phyloP scores from a whole-genome alignment of 306 rosid genomes.

The Urtica urens region DNA sequence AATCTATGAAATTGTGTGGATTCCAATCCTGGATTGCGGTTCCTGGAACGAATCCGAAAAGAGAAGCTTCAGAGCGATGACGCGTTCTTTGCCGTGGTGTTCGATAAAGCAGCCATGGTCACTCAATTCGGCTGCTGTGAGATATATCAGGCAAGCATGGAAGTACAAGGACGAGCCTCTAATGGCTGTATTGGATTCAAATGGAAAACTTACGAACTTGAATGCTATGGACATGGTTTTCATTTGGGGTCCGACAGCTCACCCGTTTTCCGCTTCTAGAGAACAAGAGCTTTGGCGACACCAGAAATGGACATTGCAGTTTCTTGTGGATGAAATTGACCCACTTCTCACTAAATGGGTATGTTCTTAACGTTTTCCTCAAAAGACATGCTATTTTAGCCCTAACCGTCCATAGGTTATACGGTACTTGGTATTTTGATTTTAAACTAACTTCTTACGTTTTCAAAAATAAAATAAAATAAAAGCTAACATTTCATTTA shows the following conservation, averaged over 20 bases:
- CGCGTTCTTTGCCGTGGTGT: constrained; percentile 45
- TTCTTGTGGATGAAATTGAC: constrained; percentile 32
- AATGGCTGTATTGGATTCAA: constrained; percentile 42
- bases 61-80: constrained; percentile 19
- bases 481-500: too few relatives aligned
- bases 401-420: too few relatives aligned
- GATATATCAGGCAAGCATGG: constrained; percentile 36
- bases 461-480: too few relatives aligned
- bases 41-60: constrained; percentile 49
- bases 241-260: constrained; percentile 39
- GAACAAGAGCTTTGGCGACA: constrained; percentile 44
- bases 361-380: too few relatives aligned
- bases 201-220: constrained; percentile 35
- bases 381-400: too few relatives aligned
- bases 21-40: constrained; percentile 42
- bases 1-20: constrained; percentile 43
- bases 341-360: constrained; percentile 44
- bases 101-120: constrained; percentile 39
- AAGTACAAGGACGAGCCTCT: constrained; percentile 32
- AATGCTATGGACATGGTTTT: constrained; percentile 43
- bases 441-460: too few relatives aligned
- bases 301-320: constrained; percentile 35
- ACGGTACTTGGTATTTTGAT: too few relatives aligned
- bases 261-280: constrained; percentile 42
- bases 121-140: constrained; percentile 29